Evolutionary conservation across 805 yeast species (phyloP), one percentile per base, ranked within the genome.

Genomic region (Teunomyces panamensis): DNA sequence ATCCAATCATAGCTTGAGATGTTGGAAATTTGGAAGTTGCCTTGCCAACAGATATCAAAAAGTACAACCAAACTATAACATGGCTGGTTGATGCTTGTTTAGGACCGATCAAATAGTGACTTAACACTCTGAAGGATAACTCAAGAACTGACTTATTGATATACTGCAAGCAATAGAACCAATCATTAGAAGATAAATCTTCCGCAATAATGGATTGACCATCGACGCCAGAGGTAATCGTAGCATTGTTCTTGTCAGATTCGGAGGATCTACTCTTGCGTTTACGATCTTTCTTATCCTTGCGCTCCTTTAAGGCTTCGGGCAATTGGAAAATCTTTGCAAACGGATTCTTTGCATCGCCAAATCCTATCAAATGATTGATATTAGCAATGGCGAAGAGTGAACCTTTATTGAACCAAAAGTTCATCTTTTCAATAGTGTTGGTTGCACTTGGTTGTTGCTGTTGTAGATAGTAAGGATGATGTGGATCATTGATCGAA

Each of bases 391-490:
- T 72, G 2, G 94, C 92, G 71, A 87, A 85, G 33, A 83, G 76
- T 3, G 90, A 79, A 1, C 89, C 83, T 59, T 86, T 85, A 56
- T 85, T 85, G 58, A 83, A 84, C 87, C 89, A 87, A 56, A 85
- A 86, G 49, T 81, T 83, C 57, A 78, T 65, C 52, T 79, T 78
- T 39, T 80, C 83, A 24, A 69, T 56, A 5, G 71, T 53, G 49
- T 69, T 69, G 1, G 68, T 53, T 13, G 46, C 45, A 36, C 32
- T 42, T 16, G 54, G 54, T 30, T 42, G 49, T 14, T 39, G 42
- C 30, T 52, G 67, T 42, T 60, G 60, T 28, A 66, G 53, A 46
- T 67, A 66, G 49, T 67, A 68, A 14, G 69, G 67, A 44, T 65
- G 64, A 46, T 62, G 63, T 3, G 65, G 59, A 42, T 51, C 77